Evolutionary conservation across 1,284 basidiomycete species (phyloP), one percentile per base, ranked within the genome.

Genomic region (Lentinus polychrous): DNA sequence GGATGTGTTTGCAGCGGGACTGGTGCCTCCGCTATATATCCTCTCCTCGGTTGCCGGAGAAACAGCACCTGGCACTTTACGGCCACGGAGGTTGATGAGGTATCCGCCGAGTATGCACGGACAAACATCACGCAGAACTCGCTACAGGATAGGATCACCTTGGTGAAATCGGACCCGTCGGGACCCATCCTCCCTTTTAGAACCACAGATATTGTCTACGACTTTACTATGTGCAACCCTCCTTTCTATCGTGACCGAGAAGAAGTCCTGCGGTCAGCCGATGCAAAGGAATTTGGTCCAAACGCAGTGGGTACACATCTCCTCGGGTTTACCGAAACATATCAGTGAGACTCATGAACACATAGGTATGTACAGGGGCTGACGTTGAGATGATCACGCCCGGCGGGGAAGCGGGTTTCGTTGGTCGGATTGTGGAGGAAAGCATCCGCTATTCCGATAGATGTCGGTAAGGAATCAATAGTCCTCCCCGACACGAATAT

Each of bases 201-300:
- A 8, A 12, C 3, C 15, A 33, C n/a, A n/a, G 18, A 36, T 33
- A 32, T 43, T 42, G 38, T 18, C 14, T 41, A 43, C 22, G 75
- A 81, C 50, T 90, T 94, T 56, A 82, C 82, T 0, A 91, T 98
- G 82, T 97, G 94, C 67, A 98, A 98, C 61, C 95, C 95, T 0
- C 94, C 94, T 0, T 98, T 98, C 66, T 98, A 95, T 61, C 63
- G 69, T 11, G 88, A 81, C 45, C 57, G 63, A 0, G 77, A 81
- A 18, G 94, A 98, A 49, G 77, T 94, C 3, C 56, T 60, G 0
- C 64, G 67, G 1, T 81, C 81, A 2, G 78, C 80, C 0, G 74
- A 74, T 15, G 66, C 67, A 5, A 95, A 96, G 58, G 76, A 76
- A 38, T 59, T 70, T 10, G 68, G 67, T 2, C 81, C 91, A 0